Base-by-base conservation (phyloP, 2,329 filamentous ascomycete species). In the Nigrograna mackinnonii region DNA sequence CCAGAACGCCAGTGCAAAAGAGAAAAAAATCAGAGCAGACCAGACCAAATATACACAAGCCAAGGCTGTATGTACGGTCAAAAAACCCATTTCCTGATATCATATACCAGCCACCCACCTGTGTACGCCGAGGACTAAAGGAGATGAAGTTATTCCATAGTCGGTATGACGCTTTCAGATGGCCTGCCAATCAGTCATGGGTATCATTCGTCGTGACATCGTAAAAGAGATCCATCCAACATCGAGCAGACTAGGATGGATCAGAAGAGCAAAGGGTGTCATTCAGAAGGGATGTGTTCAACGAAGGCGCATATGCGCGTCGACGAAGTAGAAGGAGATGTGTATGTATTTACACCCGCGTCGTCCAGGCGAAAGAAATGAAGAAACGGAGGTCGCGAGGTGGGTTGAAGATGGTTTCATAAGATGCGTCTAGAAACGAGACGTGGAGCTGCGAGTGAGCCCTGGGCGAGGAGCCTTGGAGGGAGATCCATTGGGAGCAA, bases 401-500 rank as follows among this genome's bases (percentile, higher is more conserved):
- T 40, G 40, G 46, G 46, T 41, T 46, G 33, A 42, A 35, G 39
- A 35, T 46, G 43, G 37, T 46, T 38, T 39, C 32, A 19, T 24
- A 22, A 37, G 36, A 32, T 33, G 39, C 20, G 37, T 43, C 41
- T 58, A 68, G 42, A 68, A 68, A 26, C 62, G 60, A 17, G 57
- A 53, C n/a, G 63, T 65, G 6, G 55, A 53, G 53, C 62, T 66
- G 24, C 65, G 62, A 17, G 53, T 28, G 35, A 67, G 50, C 37
- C 55, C 41, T 12, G 64, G 63, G 14, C 63, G 55, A 19, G 43
- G 26, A 3, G 31, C 54, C 55, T 67, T 67, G 43, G 60, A 50
- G 11, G 64, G 64, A 18, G 64, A 67, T 22, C 64, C 65, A 24
- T 67, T 67, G 6, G 62, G 52, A 5, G 64, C 64, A 26, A 66